Percentiles rank a stretch among this genome's conserved stretches.
These are phyloP conservation scores for Chrysophaeum taylorii DNA, from an alignment of 352 stramenopile genomes.

Conservation along the genomic window DNA sequence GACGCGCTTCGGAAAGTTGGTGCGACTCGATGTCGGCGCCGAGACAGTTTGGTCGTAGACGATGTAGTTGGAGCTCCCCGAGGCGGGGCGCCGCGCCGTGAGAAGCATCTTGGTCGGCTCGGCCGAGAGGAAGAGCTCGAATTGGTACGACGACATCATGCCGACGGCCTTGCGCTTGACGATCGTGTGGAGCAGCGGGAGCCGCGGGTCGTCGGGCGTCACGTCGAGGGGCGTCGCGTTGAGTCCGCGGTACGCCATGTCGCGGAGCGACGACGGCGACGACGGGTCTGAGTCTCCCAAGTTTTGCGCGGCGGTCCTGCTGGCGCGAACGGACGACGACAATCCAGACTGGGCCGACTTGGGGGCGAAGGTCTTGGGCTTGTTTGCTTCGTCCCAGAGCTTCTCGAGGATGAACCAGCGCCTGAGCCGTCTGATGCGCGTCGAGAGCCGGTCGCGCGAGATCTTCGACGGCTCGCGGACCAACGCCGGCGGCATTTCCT, in stretches of 20 bases:
- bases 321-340: no score
- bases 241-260: background rate
- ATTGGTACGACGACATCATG: background rate
- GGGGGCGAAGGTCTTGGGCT: background rate
- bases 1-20: no score
- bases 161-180: background rate
- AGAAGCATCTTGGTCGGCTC: no score
- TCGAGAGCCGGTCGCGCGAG: background rate
- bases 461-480: no score
- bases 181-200: background rate
- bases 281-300: no score
- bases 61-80: no score
- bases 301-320: no score
- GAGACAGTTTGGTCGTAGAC: no score
- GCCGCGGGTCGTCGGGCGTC: background rate
- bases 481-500: no score
- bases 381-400: background rate
- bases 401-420: constrained; percentile 1
- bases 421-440: background rate
- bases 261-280: background rate
- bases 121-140: constrained; percentile 8
- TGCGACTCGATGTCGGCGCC: no score
- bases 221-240: background rate
- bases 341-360: background rate
- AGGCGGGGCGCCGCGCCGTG: no score